Base-by-base conservation (phyloP, 2,329 filamentous ascomycete species). In the Penicillium sp. region DNA sequence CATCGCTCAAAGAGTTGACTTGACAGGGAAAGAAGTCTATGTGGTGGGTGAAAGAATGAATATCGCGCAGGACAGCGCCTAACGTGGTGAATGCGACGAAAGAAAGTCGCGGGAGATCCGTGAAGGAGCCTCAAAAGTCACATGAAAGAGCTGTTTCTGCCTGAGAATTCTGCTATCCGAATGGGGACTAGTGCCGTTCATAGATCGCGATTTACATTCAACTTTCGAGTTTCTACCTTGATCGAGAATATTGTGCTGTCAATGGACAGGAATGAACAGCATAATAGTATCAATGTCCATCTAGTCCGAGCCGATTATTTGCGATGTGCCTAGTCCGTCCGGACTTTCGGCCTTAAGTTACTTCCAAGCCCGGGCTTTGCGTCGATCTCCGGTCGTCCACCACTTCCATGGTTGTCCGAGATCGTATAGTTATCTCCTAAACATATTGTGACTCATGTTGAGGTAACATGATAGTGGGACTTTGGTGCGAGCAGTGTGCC, bases 11-110 rank as follows among this genome's bases (percentile, higher is more conserved):
- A 21, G 29, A 37, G 16, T 27, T 21, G 24, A 44, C 35, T 33
- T n/a, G 51, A 19, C 16, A n/a, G 31, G 19, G 11, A 14, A 43
- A 11, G 14, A 10, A 42, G 6, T 27, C 33, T 39, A 19, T 29
- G 19, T 27, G 45, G 13, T 14, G 19, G 37, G 26, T 19, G 52
- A 61, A 50, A 45, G 56, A 53, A 7, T 9, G 51, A 33, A 42
- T 31, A 26, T 31, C 39, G 57, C 54, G 54, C 37, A 53, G 46
- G 44, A 22, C 26, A 29, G 52, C 57, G 56, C 61, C 47, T 22
- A 49, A 49, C 27, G 43, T 48, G 24, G 52, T 57, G 35, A 49
- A 47, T 52, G 49, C 50, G 48, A 61, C 47, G 16, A 35, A 31
- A 31, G 33, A 42, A 39, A 31, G 51, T 33, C 21, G 19, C 35